Evolutionary conservation across 768 basidiomycete species (phyloP).

Genomic region (Tricholoma hemisulphureum): DNA sequence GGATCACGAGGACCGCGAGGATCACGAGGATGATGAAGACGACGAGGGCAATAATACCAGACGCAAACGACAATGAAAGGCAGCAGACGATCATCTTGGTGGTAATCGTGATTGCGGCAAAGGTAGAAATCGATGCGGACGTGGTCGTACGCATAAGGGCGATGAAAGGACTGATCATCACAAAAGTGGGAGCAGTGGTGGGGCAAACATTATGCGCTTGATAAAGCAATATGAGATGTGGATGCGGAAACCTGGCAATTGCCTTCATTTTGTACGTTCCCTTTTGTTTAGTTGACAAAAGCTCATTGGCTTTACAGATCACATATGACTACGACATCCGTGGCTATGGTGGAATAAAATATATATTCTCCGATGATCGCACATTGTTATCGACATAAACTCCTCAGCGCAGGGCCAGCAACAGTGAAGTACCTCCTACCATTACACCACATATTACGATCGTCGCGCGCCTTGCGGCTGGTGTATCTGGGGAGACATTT

Average conservation of each 20-base stretch:
- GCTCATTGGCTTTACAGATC: neutral
- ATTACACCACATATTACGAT: slow-evolving; percentile 1
- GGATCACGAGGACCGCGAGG: neutral
- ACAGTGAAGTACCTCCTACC: neutral
- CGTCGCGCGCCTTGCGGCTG: neutral
- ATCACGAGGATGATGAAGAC: neutral
- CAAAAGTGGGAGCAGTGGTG: neutral
- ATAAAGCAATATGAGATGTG: neutral
- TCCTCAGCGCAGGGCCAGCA: neutral
- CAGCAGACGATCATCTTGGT: neutral
- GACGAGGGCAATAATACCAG: neutral
- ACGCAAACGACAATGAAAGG: neutral
- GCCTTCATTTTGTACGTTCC: neutral
- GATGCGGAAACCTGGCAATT: slow-evolving; percentile 1
- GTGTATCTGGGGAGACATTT: neutral
- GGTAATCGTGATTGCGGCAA: neutral
- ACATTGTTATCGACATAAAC: neutral
- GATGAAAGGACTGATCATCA: neutral
- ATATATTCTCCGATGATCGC: neutral
- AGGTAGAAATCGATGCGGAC: neutral
- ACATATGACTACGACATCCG: neutral
- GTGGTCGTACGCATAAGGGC: neutral
- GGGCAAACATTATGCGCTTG: neutral
- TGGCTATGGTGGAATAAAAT: neutral
- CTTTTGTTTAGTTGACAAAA: neutral